Percentiles rank a stretch among this genome's conserved stretches.
These are phyloP conservation scores for Phaffia rhodozyma DNA, from an alignment of 1,284 basidiomycete species.

Conservation along the genomic window DNA sequence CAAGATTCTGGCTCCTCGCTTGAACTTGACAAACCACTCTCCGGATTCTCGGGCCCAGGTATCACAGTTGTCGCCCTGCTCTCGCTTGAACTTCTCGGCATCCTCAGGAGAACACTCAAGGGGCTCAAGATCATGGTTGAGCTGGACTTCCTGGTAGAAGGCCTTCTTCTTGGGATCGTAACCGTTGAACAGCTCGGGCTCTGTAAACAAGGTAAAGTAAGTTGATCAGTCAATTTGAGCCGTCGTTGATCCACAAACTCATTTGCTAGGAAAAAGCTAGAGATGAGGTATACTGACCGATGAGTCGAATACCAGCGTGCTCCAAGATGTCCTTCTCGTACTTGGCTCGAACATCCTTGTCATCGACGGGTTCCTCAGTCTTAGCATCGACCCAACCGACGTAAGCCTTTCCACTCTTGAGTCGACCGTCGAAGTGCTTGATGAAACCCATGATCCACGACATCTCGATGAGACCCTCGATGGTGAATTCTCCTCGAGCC, in stretches of 20 bases:
- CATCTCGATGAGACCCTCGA: conserved; percentile 97
- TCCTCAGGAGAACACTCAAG: conserved; percentile 85
- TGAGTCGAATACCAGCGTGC: conserved; percentile 89
- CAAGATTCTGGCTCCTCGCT: conserved; percentile 88
- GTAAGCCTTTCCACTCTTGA: conserved; percentile 81
- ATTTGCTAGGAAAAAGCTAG: background rate
- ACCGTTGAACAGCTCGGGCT: conserved; percentile 92
- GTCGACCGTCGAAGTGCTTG: conserved; percentile 93
- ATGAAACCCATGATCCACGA: conserved; percentile 99
- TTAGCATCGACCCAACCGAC: conserved; percentile 98
- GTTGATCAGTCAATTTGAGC: conserved; percentile 6
- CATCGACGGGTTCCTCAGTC: conserved; percentile 90
- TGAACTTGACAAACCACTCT: conserved; percentile 95
- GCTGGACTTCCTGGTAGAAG: conserved; percentile 93
- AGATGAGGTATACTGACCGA: conserved; percentile 52
- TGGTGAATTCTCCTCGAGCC: conserved; percentile 80
- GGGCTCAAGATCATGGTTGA: conserved; percentile 91
- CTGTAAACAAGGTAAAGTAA: conserved; percentile 37
- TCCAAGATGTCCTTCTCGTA: conserved; percentile 90
- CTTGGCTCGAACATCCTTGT: conserved; percentile 86
- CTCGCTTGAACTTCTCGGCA: conserved; percentile 87
- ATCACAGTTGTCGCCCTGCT: conserved; percentile 94
- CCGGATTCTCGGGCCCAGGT: conserved; percentile 81
- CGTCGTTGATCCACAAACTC: background rate
- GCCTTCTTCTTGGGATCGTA: conserved; percentile 96